Evolutionary conservation across 1,139 yeast species (phyloP), one percentile per base, ranked within the genome.

Genomic region (Diutina mesorugosa): DNA sequence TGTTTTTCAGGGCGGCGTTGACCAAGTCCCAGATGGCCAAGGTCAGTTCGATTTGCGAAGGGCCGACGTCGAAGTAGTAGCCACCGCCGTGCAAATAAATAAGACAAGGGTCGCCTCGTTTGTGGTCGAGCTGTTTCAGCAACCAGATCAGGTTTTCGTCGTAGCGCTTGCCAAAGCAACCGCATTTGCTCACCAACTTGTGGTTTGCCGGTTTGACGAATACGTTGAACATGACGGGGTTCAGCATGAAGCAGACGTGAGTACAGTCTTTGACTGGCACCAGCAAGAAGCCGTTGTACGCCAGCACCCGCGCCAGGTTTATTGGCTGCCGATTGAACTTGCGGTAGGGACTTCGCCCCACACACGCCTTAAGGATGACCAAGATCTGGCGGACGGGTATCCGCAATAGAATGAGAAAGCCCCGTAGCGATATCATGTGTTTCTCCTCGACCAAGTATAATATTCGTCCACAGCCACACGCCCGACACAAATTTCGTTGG

Each of bases 1-100:
- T 59, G 47, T 62, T 65, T 8, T 59, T 57, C 28, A n/a, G 16
- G 6, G 30, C 45, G 45, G 67, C 69, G 55, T 67, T 65, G 9
- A 65, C 63, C 26, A 72, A 63, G 51, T 66, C 66, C 59, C 72
- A 68, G 16, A 73, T 62, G 3, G 74, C 65, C 26, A 70, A 56
- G 10, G 73, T 46, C 0, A 72, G 62, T 57, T 69, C 69, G 45
- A 75, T 51, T 58, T 76, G 80, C 54, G 65, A 63, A 0, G 71
- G 70, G 56, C 65, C 64, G 0, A 76, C 69, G 58, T 74, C 71
- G 48, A 73, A 58, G 57, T 67, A 73, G 60, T 68, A 76, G 3
- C 79, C 80, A 2, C 80, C 80, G 21, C 80, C 80, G 59, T 76
- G 80, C 14, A 66, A 60, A 59, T 67, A 76, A 29, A 76, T 63